These are phyloP conservation scores for Nicotiana noctiflora DNA, from an alignment of 257 asterid species.

Conservation along the genomic window DNA sequence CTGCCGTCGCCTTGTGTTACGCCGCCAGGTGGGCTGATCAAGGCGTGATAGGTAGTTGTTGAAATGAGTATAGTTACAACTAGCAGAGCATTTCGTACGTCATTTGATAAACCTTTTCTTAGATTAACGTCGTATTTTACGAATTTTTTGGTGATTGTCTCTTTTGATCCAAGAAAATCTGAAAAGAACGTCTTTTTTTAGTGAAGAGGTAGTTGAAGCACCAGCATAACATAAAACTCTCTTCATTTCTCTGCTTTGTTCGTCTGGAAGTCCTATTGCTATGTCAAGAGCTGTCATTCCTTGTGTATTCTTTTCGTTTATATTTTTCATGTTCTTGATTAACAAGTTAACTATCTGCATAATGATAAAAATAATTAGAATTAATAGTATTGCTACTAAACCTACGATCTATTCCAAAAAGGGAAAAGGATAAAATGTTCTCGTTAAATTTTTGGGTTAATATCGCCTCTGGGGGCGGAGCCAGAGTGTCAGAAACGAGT, in stretches of 20 bases:
- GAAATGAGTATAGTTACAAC: constrained; percentile 1
- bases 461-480: no score
- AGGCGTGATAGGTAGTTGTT: not conserved
- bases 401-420: no score
- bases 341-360: no score
- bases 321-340: no score
- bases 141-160: not conserved
- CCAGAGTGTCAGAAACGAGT: no score
- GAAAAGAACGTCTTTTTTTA: not conserved
- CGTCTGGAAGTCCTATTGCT: not conserved
- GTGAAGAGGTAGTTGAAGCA: no score
- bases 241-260: not conserved
- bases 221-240: not conserved
- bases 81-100: not conserved
- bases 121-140: not conserved
- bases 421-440: no score
- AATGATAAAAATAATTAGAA: no score
- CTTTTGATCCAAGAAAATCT: not conserved
- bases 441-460: no score
- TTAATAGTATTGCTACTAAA: no score
- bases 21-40: constrained; percentile 4
- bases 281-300: no score
- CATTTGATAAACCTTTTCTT: not conserved
- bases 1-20: not conserved
- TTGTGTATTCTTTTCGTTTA: no score